Evolutionary conservation across 441 rosid genomes (phyloP), one percentile per base, ranked within the genome.

Genomic region (Iberis amara): DNA sequence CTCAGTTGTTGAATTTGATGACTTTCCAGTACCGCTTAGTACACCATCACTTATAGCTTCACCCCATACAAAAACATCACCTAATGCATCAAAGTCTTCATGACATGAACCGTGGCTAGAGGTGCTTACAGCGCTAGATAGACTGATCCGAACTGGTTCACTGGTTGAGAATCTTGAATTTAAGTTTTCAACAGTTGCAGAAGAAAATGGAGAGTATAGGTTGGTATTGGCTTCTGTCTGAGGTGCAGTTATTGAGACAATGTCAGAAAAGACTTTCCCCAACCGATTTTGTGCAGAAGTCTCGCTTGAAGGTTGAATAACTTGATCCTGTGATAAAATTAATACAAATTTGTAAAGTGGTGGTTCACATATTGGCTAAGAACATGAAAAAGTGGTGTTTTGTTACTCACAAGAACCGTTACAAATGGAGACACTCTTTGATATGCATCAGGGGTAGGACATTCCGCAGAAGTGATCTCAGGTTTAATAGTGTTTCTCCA

Each of bases 61-160:
- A 64, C 95, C 95, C 95, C 95, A 86, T 3, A 81, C 44, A 61
- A 77, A 86, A 61, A 83, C 81, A 71, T 86, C 95, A 49, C 89
- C 85, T 11, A 86, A 39, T 50, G 92, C 80, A 75, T 86, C 87
- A 42, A 74, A 76, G 48, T 79, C 89, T 45, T 83, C 85, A 28
- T 60, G 78, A 60, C 7, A 73, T 15, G 95, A 83, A 48, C 85
- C 86, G 8, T 79, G 91, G 73, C 86, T 86, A 32, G 85, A 83
- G 23, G 82, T 76, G 54, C 95, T 86, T 26, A 83, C 69, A 56
- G 75, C 86, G 59, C 86, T 83, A 5, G 95, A 86, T 70, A 79
- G 62, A 73, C 91, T 83, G 27, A 79, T 64, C 65, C 91, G 74
- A 65, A 63, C 52, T 46, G 78, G 62, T 27, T 86, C 95, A 57